These are phyloP conservation scores for Vitis riparia DNA, from an alignment of 164 flowering plant species.

Conservation along the genomic window DNA sequence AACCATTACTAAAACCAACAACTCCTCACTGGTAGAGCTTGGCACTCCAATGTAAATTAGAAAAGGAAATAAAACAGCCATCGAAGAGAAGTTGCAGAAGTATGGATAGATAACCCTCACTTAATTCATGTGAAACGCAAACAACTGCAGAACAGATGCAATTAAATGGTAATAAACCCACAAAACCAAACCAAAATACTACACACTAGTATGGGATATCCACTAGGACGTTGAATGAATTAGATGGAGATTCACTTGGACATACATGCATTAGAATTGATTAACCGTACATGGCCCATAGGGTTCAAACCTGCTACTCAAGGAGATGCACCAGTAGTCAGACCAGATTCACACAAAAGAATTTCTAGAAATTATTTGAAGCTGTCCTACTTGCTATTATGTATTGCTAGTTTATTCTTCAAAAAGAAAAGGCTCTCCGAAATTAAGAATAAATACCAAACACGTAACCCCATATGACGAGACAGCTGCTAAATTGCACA, in stretches of 20 bases:
- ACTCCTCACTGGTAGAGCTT: background rate
- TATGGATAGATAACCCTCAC: slow-evolving; percentile 1
- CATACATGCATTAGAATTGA: background rate
- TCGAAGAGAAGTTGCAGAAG: background rate
- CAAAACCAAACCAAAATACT: background rate
- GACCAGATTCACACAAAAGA: background rate
- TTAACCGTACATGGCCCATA: background rate
- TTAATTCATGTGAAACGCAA: background rate
- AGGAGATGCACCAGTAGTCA: background rate
- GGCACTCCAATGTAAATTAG: background rate
- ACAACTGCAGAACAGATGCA: background rate
- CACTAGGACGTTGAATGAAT: too few relatives aligned
- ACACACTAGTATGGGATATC: too few relatives aligned
- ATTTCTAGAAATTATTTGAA: background rate
- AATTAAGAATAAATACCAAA: background rate
- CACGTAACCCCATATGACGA: background rate
- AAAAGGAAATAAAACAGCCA: background rate
- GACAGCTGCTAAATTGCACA: background rate
- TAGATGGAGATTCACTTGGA: background rate
- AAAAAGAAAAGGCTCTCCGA: background rate
- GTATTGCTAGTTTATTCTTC: background rate
- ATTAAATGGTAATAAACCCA: background rate
- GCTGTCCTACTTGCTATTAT: background rate
- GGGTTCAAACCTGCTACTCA: background rate
- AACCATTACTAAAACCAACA: background rate